Evolutionary conservation across 2,329 filamentous ascomycete species (phyloP).

Genomic region (Karstenula rhodostoma): DNA sequence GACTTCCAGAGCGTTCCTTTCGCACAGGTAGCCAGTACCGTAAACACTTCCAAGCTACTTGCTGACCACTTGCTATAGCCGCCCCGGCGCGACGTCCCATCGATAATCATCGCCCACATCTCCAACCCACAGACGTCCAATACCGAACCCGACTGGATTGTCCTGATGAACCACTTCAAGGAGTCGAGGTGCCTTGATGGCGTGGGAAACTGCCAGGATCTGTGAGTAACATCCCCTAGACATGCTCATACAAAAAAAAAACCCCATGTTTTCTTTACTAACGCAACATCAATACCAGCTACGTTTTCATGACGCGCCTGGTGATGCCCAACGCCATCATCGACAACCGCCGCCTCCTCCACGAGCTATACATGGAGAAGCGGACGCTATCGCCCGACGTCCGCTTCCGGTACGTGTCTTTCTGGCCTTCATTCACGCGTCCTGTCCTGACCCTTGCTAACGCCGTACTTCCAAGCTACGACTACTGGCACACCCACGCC

Average conservation of each 20-base stretch:
- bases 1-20: conserved; percentile 23
- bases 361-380: conserved; percentile 16
- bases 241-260: too few species aligned
- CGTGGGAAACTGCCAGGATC: conserved; percentile 22
- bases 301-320: conserved; percentile 21
- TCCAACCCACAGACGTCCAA: conserved; percentile 4
- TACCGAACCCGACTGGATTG: conserved; percentile 20
- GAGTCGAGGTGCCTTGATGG: conserved; percentile 7
- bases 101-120: conserved; percentile 18
- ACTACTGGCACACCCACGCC: conserved; percentile 11
- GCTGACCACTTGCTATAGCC: neutral
- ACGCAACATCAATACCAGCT: neutral
- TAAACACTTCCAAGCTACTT: neutral
- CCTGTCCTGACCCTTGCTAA: neutral
- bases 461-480: conserved; percentile 15
- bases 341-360: conserved; percentile 18
- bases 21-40: neutral
- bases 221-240: conserved; percentile 8
- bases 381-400: conserved; percentile 1
- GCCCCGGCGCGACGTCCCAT: conserved; percentile 20
- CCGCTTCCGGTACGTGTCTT: conserved; percentile 9
- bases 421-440: neutral
- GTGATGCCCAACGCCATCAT: conserved; percentile 23
- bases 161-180: conserved; percentile 17
- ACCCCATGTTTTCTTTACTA: too few species aligned